Base-by-base conservation (phyloP, 148 eudicot genomes). In the Camellia japonica region DNA sequence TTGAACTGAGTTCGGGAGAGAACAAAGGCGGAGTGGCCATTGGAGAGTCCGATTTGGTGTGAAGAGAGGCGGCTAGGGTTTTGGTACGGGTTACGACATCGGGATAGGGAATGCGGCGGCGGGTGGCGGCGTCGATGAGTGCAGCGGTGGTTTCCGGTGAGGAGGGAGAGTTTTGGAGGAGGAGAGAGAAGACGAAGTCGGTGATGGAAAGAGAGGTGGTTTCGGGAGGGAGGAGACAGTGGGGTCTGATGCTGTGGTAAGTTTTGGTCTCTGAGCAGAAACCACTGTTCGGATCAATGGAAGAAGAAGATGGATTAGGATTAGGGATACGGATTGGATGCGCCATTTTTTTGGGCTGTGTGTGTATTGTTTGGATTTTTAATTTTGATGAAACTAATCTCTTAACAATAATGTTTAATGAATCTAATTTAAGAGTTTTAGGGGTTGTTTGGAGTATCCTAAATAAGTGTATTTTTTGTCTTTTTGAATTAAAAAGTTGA, bases 121-220 rank as follows among this genome's bases (percentile, higher is more conserved):
- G 16, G 16, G 84, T 78, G 84, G 78, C 52, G 82, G 84, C 79
- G 86, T 86, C 80, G 55, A 86, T 81, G 74, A 86, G 72, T 14
- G 80, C 69, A 20, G 84, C 16, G 30, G 83, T 6, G 20, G 76
- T 30, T 0, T 44, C 3, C 5, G 23, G 3, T 23, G 78, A 63
- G 30, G 30, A 23, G 10, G 78, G 68, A 51, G 16, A 8, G 54
- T 75, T 60, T 66, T 77, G 71, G 6, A 0, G 80, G 71, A 51
- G 79, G 82, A 80, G 82, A 23, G 82, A 82, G 77, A 82, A 59
- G 10, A 46, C 13, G 58, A 46, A 83, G 68, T 74, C 23, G 6
- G 84, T 72, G 51, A 69, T 4, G 20, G 88, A 81, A 51, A 74
- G 80, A 11, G 81, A 76, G n/a, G 68, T 38, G 46, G 85, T 67